Evolutionary conservation across 73 alveolate genomes (phyloP).

Genomic region (Diophrys appendiculata): DNA sequence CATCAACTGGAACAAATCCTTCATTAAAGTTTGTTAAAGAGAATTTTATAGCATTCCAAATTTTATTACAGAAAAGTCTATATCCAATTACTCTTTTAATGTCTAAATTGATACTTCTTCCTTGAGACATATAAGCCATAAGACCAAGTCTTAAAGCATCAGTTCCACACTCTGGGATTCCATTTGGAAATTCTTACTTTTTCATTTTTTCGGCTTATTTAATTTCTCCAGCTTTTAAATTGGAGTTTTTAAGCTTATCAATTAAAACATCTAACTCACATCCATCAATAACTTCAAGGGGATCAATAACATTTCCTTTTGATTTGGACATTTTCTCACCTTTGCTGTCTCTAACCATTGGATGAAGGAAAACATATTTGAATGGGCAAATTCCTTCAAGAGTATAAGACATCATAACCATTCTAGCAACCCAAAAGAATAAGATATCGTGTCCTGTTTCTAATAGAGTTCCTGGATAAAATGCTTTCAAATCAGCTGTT

Average conservation of each 20-base stretch:
- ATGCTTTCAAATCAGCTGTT: slow-evolving; percentile 91
- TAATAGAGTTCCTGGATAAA: slow-evolving; percentile 93
- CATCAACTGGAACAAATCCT: slow-evolving; percentile 70
- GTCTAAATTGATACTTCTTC: slow-evolving; percentile 93
- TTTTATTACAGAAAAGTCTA: slow-evolving; percentile 92
- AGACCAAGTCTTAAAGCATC: slow-evolving; percentile 98
- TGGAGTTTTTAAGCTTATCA: slow-evolving; percentile 88
- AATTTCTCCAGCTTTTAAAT: slow-evolving; percentile 87
- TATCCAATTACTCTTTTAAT: slow-evolving; percentile 95
- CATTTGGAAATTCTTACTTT: slow-evolving; percentile 93
- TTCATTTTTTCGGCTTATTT: slow-evolving; percentile 68
- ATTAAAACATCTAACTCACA: slow-evolving; percentile 78
- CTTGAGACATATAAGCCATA: slow-evolving; percentile 91
- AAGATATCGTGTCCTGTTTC: slow-evolving; percentile 99
- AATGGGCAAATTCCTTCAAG: slow-evolving; percentile 96
- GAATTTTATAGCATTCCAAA: slow-evolving; percentile 93
- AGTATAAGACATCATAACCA: slow-evolving; percentile 97
- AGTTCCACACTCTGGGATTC: slow-evolving; percentile 99
- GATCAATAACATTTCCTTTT: slow-evolving; percentile 98
- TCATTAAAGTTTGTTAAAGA: slow-evolving; percentile 73
- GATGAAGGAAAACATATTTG: slow-evolving; percentile 93
- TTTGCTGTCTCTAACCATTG: slow-evolving; percentile 91
- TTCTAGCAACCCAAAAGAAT: slow-evolving; percentile 99
- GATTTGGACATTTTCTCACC: slow-evolving; percentile 97
- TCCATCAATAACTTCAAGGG: slow-evolving; percentile 96